Evolutionary conservation across 148 eudicot species (phyloP), one percentile per base, ranked within the genome.

Genomic region (Silene conica): DNA sequence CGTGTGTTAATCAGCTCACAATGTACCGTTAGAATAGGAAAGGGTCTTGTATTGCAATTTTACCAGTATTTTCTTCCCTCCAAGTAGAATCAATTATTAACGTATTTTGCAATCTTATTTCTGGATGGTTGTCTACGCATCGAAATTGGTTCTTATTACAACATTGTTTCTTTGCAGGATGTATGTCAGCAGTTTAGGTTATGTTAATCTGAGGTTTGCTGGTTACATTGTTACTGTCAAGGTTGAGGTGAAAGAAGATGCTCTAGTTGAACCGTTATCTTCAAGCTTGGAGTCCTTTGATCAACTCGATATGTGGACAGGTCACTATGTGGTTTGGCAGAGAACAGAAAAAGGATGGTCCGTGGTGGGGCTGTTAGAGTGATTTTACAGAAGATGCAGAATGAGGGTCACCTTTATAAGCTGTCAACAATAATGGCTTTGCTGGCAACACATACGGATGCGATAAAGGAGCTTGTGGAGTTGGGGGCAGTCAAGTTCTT

Each of bases 221-320:
- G 99, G 99, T 68, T 96, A 86, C 76, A 66, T 92, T 71, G 95
- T 91, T 21, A 81, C 80, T 45, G 99, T 92, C 73, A 92, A 88
- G 89, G 92, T 96, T 75, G 86, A 86, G 75, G 88, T 78, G 63
- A 80, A 77, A 76, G 89, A 88, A 34, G 84, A 83, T 73, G 67
- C 46, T 23, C 77, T 80, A 45, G 76, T 71, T n/a, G n/a, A n/a
- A n/a, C n/a, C n/a, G n/a, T n/a, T n/a, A n/a, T n/a, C n/a, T n/a
- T n/a, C n/a, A n/a, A 82, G 79, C 83, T 64, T 81, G 59, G 96
- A 85, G 57, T 54, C 81, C 84, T 88, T 84, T 81, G 90, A 92
- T 82, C 99, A 96, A 82, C 89, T 89, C 55, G 96, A 96, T 80
- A n/a, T n/a, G n/a, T n/a, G n/a, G n/a, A n/a, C n/a, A n/a, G n/a